A percentile compares a stretch with the other conserved stretches of the same genome.
Evolutionary conservation across 2,329 filamentous ascomycete genomes (phyloP).

Genomic region (Calonectria crousiana): DNA sequence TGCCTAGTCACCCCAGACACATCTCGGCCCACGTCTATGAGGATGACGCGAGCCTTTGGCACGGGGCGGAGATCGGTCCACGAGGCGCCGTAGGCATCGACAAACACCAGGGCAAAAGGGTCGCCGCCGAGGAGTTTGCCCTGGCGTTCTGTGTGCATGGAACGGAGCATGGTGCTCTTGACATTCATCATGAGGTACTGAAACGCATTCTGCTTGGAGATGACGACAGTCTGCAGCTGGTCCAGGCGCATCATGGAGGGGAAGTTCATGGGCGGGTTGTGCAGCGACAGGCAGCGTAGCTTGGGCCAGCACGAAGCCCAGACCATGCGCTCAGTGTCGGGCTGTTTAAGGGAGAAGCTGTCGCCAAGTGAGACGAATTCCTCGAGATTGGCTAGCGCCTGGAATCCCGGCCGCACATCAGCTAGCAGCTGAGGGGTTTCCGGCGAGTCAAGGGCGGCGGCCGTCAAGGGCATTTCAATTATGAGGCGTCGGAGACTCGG

Average conservation of each 20-base stretch:
- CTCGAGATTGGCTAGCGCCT: conserved; percentile 19
- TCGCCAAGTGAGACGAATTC: conserved; percentile 18
- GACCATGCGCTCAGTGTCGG: background rate
- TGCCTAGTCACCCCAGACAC: background rate
- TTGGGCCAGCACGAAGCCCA: conserved; percentile 19
- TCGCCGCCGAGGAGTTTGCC: background rate
- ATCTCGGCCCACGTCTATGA: conserved; percentile 8
- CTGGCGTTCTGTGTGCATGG: background rate
- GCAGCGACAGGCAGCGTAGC: conserved; percentile 4
- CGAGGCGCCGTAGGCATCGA: conserved; percentile 2
- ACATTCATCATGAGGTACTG: conserved; percentile 2
- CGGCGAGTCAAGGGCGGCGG: background rate
- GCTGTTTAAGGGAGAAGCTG: conserved; percentile 7
- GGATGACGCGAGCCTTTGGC: conserved; percentile 8
- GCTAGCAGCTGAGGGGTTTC: background rate
- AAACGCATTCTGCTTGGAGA: background rate
- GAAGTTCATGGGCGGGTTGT: conserved; percentile 10
- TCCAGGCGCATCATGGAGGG: background rate
- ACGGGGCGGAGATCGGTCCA: conserved; percentile 17
- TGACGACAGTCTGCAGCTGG: conserved; percentile 7
- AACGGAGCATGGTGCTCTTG: conserved; percentile 9
- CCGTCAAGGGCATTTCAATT: conserved; percentile 18
- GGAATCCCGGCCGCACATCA: conserved; percentile 16
- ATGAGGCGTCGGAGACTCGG: conserved; percentile 16
- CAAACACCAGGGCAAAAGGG: conserved; percentile 4